A percentile compares a stretch with the other conserved stretches of the same genome.
These are phyloP conservation scores for Pichia membranifaciens DNA, from an alignment of 805 yeast species.

Conservation along the genomic window DNA sequence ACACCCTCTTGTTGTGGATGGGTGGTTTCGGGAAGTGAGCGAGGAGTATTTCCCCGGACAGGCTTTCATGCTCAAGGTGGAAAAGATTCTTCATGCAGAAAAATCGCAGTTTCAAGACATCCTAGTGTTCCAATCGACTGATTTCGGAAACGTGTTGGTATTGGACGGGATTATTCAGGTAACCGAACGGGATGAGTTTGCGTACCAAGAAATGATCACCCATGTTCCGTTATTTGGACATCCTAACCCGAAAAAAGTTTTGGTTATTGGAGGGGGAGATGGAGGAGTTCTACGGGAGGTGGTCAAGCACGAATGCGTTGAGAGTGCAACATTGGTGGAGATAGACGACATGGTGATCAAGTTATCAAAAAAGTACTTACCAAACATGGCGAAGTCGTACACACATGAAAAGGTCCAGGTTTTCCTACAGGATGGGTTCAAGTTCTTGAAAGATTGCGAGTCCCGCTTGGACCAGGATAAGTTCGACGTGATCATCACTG, in stretches of 20 bases:
- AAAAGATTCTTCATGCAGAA: slow-evolving; percentile 58
- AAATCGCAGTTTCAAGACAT: slow-evolving; percentile 76
- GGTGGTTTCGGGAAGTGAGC: slow-evolving; percentile 79
- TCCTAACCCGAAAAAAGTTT: slow-evolving; percentile 63
- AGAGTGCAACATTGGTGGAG: slow-evolving; percentile 73
- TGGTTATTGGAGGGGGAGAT: slow-evolving; percentile 94
- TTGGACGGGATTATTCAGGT: slow-evolving; percentile 88
- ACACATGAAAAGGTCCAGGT: slow-evolving; percentile 61
- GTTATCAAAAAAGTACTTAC: slow-evolving; percentile 64
- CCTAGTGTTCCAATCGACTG: slow-evolving; percentile 65
- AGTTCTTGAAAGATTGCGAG: slow-evolving; percentile 49
- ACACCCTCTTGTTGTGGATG: slow-evolving; percentile 50
- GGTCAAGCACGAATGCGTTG: slow-evolving; percentile 56
- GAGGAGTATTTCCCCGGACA: slow-evolving; percentile 83
- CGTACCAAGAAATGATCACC: slow-evolving; percentile 88
- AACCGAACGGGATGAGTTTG: slow-evolving; percentile 88
- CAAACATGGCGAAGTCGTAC: slow-evolving; percentile 65
- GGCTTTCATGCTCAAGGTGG: slow-evolving; percentile 63
- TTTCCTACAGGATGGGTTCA: slow-evolving; percentile 76
- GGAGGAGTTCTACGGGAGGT: slow-evolving; percentile 92
- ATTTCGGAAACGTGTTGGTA: slow-evolving; percentile 83
- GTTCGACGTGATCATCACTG: slow-evolving; percentile 83
- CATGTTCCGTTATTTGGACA: slow-evolving; percentile 80
- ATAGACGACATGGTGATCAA: slow-evolving; percentile 80
- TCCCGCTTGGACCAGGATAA: slow-evolving; percentile 34